A percentile compares a stretch with the other conserved stretches of the same genome.
Conservation (phyloP, 176 grass and related monocot species). For the Puccinellia tenuiflora region DNA sequence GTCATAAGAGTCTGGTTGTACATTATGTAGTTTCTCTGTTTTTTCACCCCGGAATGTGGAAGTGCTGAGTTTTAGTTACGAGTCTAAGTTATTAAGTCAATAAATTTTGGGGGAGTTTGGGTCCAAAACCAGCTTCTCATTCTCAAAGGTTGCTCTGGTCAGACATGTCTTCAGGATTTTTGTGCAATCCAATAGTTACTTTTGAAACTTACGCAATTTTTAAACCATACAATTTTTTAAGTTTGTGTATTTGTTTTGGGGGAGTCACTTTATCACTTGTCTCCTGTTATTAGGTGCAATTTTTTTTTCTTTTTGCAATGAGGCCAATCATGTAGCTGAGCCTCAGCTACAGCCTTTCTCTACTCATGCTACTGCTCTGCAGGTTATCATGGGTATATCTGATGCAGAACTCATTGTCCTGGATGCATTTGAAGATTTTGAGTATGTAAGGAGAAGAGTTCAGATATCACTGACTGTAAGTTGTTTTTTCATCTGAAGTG, state of each 20-base stretch:
- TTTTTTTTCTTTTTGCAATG: neutral
- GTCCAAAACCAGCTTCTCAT: neutral
- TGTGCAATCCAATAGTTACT: neutral
- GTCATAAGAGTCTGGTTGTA: neutral
- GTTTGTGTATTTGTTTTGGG: neutral
- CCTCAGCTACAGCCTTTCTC: neutral
- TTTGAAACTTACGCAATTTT: neutral
- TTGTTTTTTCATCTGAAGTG: neutral
- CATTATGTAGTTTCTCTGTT: neutral
- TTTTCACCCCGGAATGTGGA: neutral
- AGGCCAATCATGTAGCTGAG: neutral
- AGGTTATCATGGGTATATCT: conserved; percentile 70
- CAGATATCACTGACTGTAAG: conserved; percentile 75
- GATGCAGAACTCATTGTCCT: conserved; percentile 60
- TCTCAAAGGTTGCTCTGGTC: neutral
- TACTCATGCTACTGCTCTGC: neutral
- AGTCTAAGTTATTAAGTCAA: neutral
- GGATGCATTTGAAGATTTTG: conserved; percentile 84
- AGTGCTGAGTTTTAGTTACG: neutral
- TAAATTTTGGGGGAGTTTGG: too few species aligned
- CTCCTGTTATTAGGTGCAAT: neutral
- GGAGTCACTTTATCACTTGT: neutral
- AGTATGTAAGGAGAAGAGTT: conserved; percentile 71
- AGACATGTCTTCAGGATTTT: neutral
- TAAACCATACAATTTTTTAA: neutral